Conservation (phyloP, 2,329 filamentous ascomycete genomes). For the Cytospora piceicola region DNA sequence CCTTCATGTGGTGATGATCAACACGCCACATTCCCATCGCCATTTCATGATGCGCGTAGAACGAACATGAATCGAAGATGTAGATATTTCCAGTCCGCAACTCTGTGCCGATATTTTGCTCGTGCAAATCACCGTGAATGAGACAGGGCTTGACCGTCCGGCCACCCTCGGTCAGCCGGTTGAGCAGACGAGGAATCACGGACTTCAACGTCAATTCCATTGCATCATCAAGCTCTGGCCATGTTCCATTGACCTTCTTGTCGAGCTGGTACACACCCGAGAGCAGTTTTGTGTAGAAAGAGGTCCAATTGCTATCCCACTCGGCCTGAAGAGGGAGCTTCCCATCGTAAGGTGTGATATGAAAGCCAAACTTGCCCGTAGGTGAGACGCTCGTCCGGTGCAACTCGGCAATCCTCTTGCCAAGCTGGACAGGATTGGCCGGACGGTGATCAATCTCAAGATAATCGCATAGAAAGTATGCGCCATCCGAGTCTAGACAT, state of each 20-base stretch:
- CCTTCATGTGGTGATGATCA: constrained; percentile 30
- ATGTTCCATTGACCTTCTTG: constrained; percentile 38
- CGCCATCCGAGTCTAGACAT: constrained; percentile 24
- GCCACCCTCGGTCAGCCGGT: constrained; percentile 37
- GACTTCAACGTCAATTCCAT: constrained; percentile 35
- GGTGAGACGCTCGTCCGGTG: constrained; percentile 32
- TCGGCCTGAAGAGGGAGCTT: constrained; percentile 36
- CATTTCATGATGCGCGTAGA: constrained; percentile 48
- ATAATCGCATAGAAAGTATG: constrained; percentile 41
- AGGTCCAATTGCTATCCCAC: constrained; percentile 46
- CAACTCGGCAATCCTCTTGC: constrained; percentile 28
- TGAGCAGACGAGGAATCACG: constrained; percentile 38
- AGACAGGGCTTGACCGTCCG: constrained; percentile 39
- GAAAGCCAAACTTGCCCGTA: constrained; percentile 45
- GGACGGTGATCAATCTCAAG: constrained; percentile 36
- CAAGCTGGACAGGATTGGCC: constrained; percentile 30
- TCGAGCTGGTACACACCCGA: constrained; percentile 38
- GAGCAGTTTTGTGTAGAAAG: constrained; percentile 44
- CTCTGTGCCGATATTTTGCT: constrained; percentile 44
- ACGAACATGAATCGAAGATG: constrained; percentile 45
- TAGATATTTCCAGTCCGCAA: constrained; percentile 37
- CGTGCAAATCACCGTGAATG: constrained; percentile 48
- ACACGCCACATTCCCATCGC: constrained; percentile 40
- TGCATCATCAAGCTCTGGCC: constrained; percentile 33
- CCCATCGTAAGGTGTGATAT: constrained; percentile 41